These are phyloP conservation scores for Starmerella vaccinii DNA, from an alignment of 805 yeast genomes.

Conservation along the genomic window DNA sequence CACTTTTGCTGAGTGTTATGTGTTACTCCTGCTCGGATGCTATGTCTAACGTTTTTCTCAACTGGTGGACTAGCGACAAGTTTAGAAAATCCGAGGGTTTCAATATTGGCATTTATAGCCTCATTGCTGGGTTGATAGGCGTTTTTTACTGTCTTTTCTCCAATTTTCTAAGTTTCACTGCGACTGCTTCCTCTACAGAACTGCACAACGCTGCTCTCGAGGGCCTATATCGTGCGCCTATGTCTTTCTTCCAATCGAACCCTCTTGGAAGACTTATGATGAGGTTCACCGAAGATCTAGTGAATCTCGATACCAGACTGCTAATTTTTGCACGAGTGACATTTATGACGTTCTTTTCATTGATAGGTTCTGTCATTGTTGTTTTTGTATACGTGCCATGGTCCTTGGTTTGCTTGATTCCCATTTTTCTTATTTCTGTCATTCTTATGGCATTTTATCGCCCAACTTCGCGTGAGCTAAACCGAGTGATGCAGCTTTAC, in stretches of 20 bases:
- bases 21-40: constrained; percentile 38
- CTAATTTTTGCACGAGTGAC: constrained; percentile 25
- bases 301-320: constrained; percentile 66
- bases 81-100: constrained; percentile 43
- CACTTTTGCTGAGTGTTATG: neutral
- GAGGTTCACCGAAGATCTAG: constrained; percentile 78
- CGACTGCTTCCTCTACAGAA: constrained; percentile 40
- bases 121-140: constrained; percentile 12
- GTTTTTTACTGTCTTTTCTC: constrained; percentile 11
- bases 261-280: constrained; percentile 65
- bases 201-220: constrained; percentile 53
- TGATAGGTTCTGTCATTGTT: constrained; percentile 52
- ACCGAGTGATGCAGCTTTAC: constrained; percentile 60
- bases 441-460: constrained; percentile 40
- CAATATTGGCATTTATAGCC: constrained; percentile 51
- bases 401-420: constrained; percentile 50
- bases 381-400: constrained; percentile 62
- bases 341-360: constrained; percentile 40
- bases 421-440: constrained; percentile 37
- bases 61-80: constrained; percentile 62
- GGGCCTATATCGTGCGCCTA: constrained; percentile 60
- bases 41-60: constrained; percentile 36
- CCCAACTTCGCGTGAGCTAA: constrained; percentile 61
- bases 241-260: constrained; percentile 70
- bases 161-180: constrained; percentile 30